A percentile compares a stretch with the other conserved stretches of the same genome.
Conservation (phyloP, 2,329 filamentous ascomycete species). For the Dactylella cylindrospora region DNA sequence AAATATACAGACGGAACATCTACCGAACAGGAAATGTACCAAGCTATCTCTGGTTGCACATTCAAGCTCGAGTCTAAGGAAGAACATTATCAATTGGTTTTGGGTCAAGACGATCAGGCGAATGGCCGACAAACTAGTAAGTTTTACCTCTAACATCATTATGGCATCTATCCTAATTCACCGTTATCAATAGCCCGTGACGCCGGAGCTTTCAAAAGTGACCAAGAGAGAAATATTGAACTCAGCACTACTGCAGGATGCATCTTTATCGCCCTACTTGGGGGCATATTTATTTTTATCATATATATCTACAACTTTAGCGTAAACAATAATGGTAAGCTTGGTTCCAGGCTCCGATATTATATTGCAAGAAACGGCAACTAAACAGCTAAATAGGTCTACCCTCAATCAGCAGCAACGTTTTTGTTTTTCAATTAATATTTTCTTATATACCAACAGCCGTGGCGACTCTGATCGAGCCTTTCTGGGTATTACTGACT, state of each 20-base stretch:
- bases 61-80: too few species aligned
- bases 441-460: constrained; percentile 60
- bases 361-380: neutral
- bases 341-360: neutral
- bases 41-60: constrained; percentile 9
- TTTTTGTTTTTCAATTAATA: constrained; percentile 53
- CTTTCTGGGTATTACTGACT: constrained; percentile 61
- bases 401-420: constrained; percentile 51
- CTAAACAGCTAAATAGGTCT: constrained; percentile 49
- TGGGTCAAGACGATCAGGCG: too few species aligned
- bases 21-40: constrained; percentile 7
- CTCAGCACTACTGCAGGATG: constrained; percentile 15
- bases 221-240: constrained; percentile 29
- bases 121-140: too few species aligned
- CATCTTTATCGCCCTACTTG: constrained; percentile 15
- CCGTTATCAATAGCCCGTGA: too few species aligned
- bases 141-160: too few species aligned
- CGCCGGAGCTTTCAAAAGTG: constrained; percentile 4
- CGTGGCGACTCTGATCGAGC: constrained; percentile 61
- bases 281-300: constrained; percentile 9
- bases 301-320: constrained; percentile 35
- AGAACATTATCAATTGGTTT: too few species aligned
- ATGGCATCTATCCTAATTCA: too few species aligned
- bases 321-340: constrained; percentile 35
- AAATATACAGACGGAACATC: constrained; percentile 35